These are phyloP conservation scores for Globisporangium irregulare DNA, from an alignment of 352 stramenopile species.

Conservation along the genomic window DNA sequence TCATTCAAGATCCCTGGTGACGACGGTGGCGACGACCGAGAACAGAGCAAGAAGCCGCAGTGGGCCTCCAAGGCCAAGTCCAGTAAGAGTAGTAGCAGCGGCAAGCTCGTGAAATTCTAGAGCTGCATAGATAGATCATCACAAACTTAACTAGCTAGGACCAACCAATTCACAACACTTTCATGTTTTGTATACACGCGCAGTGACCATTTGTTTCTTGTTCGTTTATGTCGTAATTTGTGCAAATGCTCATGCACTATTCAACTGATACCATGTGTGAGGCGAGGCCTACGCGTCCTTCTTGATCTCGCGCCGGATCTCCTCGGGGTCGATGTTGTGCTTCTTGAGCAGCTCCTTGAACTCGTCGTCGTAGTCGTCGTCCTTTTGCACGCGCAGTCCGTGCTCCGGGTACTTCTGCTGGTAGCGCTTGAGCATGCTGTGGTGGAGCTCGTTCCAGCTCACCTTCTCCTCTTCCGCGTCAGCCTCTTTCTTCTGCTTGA, in stretches of 20 bases:
- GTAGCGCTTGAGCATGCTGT: constrained; percentile 68
- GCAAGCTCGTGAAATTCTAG: constrained; percentile 55
- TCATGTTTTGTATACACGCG: constrained; percentile 2
- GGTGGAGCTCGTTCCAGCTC: constrained; percentile 81
- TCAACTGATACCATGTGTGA: neutral
- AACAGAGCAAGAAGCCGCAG: constrained; percentile 7
- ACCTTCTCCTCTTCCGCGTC: constrained; percentile 40
- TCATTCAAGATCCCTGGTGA: constrained; percentile 34
- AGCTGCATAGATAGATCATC: neutral
- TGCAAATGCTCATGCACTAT: neutral
- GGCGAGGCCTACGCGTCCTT: constrained; percentile 16
- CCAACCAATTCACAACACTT: neutral
- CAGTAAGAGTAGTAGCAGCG: constrained; percentile 7
- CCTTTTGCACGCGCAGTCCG: constrained; percentile 43
- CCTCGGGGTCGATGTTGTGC: constrained; percentile 65
- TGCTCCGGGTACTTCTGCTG: constrained; percentile 78
- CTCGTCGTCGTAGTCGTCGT: constrained; percentile 80
- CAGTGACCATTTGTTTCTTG: neutral
- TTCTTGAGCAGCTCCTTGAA: constrained; percentile 80
- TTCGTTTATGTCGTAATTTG: neutral
- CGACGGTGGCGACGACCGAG: constrained; percentile 21
- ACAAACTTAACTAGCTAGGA: neutral
- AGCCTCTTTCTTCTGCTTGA: constrained; percentile 52
- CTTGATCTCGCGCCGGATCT: constrained; percentile 44
- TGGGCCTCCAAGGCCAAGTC: constrained; percentile 21